A percentile compares a stretch with the other conserved stretches of the same genome.
Evolutionary conservation across 1,284 basidiomycete species (phyloP).

Genomic region (Pterulicium gracile): DNA sequence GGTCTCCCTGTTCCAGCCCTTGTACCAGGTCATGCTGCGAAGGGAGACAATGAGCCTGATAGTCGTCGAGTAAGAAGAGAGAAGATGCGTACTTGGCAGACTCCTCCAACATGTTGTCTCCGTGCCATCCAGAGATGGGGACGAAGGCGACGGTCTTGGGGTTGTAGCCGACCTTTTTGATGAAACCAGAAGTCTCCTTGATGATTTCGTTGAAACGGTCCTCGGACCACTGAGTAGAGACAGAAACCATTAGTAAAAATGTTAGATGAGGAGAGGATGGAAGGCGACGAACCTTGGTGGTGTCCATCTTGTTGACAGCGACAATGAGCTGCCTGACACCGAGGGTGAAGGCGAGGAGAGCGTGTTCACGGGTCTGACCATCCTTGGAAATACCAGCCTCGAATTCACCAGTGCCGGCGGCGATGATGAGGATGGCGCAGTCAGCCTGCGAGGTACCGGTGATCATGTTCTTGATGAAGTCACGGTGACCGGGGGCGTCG

Average conservation of each 20-base stretch:
- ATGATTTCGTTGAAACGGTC: conserved; percentile 99
- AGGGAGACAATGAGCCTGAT: conserved; percentile 11
- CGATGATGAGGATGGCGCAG: conserved; percentile 99
- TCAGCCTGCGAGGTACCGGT: conserved; percentile 99
- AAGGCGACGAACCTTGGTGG: conserved; percentile 65
- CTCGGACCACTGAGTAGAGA: conserved; percentile 79
- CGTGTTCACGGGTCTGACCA: conserved; percentile 99
- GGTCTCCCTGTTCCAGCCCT: conserved; percentile 96
- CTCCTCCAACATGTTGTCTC: conserved; percentile 99
- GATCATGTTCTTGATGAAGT: conserved; percentile 99
- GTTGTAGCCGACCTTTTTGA: conserved; percentile 99
- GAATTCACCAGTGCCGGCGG: conserved; percentile 98
- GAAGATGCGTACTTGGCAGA: conserved; percentile 66
- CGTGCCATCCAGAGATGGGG: conserved; percentile 99
- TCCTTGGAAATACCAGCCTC: conserved; percentile 99
- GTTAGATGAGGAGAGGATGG: conserved; percentile 2
- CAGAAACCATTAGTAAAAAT: conserved; percentile 5
- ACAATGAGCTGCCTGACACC: conserved; percentile 99
- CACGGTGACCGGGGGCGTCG: conserved; percentile 99
- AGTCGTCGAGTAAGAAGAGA: conserved; percentile 8
- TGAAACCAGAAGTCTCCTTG: conserved; percentile 98
- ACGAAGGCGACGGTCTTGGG: conserved; percentile 98
- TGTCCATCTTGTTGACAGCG: conserved; percentile 99
- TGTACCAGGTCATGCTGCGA: conserved; percentile 96
- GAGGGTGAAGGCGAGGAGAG: conserved; percentile 98